Base-by-base conservation (phyloP, 2,329 filamentous ascomycete genomes). In the Aureobasidium melanogenum region DNA sequence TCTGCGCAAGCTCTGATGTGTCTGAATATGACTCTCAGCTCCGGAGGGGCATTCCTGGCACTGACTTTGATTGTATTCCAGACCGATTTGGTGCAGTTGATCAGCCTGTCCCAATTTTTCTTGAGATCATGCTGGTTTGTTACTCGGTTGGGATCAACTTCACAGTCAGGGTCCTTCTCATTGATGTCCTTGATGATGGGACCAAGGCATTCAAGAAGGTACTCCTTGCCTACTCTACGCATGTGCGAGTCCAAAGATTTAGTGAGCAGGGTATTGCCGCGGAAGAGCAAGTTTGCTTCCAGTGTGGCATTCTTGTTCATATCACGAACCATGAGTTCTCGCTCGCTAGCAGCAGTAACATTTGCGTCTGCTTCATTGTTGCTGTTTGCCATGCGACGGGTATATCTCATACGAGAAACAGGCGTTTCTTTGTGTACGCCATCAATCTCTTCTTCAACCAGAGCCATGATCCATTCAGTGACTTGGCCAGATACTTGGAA, bases 401-500 rank as follows among this genome's bases (percentile, higher is more conserved):
- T 88, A 73, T 89, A 91, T 3, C 88, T 82, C 54, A 86, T 71
- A 39, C 83, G 72, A 64, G 77, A 90, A 64, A 88, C 83, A 0
- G 88, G 84, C 15, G 86, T 85, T 67, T 96, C 91, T 70, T 87
- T 95, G 60, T 91, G 85, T 19, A 94, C 86, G 0, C 93, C 93
- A 69, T 97, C 94, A 62, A 99, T 97, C 73, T 99, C 94, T 70
- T 97, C 93, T 73, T 99, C 94, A 0, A 97, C 89, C 43, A 99
- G 79, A 2, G 90, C 87, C 80, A 91, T 94, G 24, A 99, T 82
- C 94, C 94, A 99, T 63, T 97, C 91, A 46, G 83, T 82, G 2
- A 89, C 88, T 39, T 84, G 84, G 0, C 90, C 91, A 2, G 91
- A 93, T 3, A 96, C 92, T 70, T 99, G 94, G 69, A 93, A 99